phyloP scores from a whole-genome alignment of 2,329 filamentous ascomycete species.

The Fusarium luffae region DNA sequence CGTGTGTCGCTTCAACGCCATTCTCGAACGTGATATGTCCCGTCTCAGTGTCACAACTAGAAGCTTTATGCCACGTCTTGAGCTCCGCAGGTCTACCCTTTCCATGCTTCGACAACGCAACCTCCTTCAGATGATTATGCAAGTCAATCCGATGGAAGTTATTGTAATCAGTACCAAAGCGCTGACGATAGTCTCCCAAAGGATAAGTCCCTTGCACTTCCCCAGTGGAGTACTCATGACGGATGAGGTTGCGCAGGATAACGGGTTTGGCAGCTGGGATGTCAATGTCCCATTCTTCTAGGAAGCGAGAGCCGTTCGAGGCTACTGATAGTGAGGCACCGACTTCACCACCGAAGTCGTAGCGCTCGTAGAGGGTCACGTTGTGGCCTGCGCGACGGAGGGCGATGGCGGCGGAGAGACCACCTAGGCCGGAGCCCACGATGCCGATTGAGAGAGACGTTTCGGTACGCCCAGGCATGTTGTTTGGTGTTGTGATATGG shows the following conservation, averaged over 20 bases:
- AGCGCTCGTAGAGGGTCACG: slow-evolving; percentile 63
- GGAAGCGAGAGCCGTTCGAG: slow-evolving; percentile 71
- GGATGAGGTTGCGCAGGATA: slow-evolving; percentile 9
- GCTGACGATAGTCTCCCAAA: slow-evolving; percentile 17
- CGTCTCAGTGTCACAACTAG: slow-evolving; percentile 3
- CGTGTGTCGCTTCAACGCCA: slow-evolving; percentile 2
- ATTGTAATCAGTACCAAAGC: slow-evolving; percentile 17
- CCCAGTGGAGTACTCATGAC: slow-evolving; percentile 17
- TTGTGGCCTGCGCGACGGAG: slow-evolving; percentile 63
- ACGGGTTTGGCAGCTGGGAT: slow-evolving; percentile 21
- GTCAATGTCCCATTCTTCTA: slow-evolving; percentile 67
- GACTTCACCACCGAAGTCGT: slow-evolving; percentile 71
- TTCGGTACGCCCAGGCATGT: slow-evolving; percentile 15
- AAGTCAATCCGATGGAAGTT: slow-evolving; percentile 22
- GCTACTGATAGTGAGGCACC: slow-evolving; percentile 71
- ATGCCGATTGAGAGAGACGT: slow-evolving; percentile 37
- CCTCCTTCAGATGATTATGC: slow-evolving; percentile 14
- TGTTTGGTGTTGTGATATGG: neutral
- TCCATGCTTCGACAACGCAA: neutral
- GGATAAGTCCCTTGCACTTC: slow-evolving; percentile 12
- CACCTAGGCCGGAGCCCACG: slow-evolving; percentile 62
- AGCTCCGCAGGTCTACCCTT: neutral
- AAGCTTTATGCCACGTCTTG: slow-evolving; percentile 11
- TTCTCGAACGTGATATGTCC: slow-evolving; percentile 6
- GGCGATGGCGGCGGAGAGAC: slow-evolving; percentile 63